phyloP scores from a whole-genome alignment of 306 rosid genomes.

The Trichosanthes truncata region DNA sequence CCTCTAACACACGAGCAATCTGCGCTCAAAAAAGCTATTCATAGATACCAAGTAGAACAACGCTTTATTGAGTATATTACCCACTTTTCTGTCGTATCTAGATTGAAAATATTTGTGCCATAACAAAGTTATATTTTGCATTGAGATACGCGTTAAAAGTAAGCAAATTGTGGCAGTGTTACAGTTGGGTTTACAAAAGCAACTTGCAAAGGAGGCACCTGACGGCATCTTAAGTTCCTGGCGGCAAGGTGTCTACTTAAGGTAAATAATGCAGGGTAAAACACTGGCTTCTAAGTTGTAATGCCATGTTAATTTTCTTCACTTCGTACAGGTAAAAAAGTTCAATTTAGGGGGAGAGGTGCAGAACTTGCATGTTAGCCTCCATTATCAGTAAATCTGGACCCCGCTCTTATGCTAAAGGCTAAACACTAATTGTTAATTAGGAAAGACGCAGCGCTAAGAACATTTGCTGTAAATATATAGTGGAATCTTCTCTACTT shows the following conservation, averaged over 20 bases:
- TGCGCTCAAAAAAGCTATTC: background rate
- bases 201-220: background rate
- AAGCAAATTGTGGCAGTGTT: background rate
- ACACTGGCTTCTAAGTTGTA: background rate
- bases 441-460: background rate
- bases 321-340: background rate
- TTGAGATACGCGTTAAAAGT: conserved; percentile 4
- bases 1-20: background rate
- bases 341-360: background rate
- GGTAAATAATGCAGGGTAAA: background rate
- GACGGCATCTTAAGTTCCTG: background rate
- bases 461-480: background rate
- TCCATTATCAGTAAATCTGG: conserved; percentile 1
- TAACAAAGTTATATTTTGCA: conserved; percentile 1
- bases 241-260: background rate
- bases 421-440: conserved; percentile 1
- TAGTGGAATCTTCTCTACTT: conserved; percentile 4
- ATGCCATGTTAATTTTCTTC: background rate
- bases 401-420: background rate
- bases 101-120: background rate
- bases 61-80: background rate
- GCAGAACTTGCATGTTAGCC: conserved; percentile 6
- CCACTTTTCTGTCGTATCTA: background rate
- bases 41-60: background rate
- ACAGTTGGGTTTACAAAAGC: background rate